These are phyloP conservation scores for Athelia psychrophila DNA, from an alignment of 1,284 basidiomycete genomes.

Conservation along the genomic window DNA sequence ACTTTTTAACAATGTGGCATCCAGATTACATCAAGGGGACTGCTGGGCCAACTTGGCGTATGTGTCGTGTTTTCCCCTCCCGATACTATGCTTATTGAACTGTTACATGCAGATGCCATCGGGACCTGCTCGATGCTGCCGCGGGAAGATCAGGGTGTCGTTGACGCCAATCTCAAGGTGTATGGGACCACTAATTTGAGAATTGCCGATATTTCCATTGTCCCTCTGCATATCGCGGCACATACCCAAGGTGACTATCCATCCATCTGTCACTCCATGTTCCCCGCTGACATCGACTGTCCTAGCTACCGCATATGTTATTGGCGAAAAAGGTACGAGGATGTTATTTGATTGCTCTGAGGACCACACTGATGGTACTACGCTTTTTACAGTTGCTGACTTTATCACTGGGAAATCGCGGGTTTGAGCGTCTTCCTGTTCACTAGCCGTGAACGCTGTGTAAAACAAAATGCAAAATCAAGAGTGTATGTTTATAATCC, in stretches of 20 bases:
- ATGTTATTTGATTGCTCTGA: too few species aligned
- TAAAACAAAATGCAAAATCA: too few species aligned
- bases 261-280: background rate
- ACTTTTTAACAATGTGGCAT: background rate
- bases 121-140: slow-evolving; percentile 51
- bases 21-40: slow-evolving; percentile 14
- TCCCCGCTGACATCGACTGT: background rate
- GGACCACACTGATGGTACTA: too few species aligned
- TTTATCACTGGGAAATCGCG: too few species aligned
- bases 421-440: too few species aligned
- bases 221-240: slow-evolving; percentile 32
- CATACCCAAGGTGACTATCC: slow-evolving; percentile 26
- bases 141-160: slow-evolving; percentile 49
- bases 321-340: slow-evolving; percentile 6
- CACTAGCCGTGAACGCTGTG: background rate
- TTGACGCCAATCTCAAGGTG: slow-evolving; percentile 46
- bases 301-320: slow-evolving; percentile 15
- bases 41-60: slow-evolving; percentile 9
- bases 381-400: too few species aligned
- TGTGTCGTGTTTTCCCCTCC: background rate
- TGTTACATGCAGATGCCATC: slow-evolving; percentile 16
- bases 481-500: too few species aligned
- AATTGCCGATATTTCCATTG: slow-evolving; percentile 38
- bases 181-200: slow-evolving; percentile 45
- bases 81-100: background rate